These are phyloP conservation scores for Firmiana major DNA, from an alignment of 345 rosid genomes.

Conservation along the genomic window DNA sequence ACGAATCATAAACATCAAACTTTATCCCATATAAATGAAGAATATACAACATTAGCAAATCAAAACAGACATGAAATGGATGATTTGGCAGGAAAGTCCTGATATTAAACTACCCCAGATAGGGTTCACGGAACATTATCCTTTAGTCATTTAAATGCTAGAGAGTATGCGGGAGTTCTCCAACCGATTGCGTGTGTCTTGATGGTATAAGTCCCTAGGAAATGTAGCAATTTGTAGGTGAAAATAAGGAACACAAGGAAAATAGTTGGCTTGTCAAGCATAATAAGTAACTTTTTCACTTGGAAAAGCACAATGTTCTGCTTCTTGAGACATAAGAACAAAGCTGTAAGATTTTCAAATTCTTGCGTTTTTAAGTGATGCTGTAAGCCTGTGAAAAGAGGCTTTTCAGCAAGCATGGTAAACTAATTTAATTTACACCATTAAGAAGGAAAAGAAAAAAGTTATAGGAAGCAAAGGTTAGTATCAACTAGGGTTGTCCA, in stretches of 20 bases:
- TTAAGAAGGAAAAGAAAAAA: background rate
- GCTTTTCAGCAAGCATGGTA: background rate
- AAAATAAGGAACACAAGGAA: background rate
- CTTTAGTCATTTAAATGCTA: background rate
- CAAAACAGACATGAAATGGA: background rate
- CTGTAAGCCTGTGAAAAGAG: background rate
- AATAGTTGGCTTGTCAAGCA: background rate
- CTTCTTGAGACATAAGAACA: constrained; percentile 23
- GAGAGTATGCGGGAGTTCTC: background rate
- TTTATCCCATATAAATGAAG: background rate
- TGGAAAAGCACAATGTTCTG: background rate
- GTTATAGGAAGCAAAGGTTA: background rate
- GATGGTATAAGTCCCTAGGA: background rate
- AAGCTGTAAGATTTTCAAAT: background rate
- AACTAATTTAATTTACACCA: background rate
- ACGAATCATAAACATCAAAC: background rate
- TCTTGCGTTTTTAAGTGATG: background rate
- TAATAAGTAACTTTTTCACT: background rate
- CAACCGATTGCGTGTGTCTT: background rate
- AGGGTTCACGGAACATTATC: background rate
- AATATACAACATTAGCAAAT: background rate
- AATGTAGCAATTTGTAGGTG: background rate
- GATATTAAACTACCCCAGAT: background rate
- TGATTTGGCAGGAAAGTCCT: background rate
- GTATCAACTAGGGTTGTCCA: background rate